A percentile compares a stretch with the other conserved stretches of the same genome.
Conservation (phyloP, 2,329 filamentous ascomycete species). For the Chaetothyriales sp. region DNA sequence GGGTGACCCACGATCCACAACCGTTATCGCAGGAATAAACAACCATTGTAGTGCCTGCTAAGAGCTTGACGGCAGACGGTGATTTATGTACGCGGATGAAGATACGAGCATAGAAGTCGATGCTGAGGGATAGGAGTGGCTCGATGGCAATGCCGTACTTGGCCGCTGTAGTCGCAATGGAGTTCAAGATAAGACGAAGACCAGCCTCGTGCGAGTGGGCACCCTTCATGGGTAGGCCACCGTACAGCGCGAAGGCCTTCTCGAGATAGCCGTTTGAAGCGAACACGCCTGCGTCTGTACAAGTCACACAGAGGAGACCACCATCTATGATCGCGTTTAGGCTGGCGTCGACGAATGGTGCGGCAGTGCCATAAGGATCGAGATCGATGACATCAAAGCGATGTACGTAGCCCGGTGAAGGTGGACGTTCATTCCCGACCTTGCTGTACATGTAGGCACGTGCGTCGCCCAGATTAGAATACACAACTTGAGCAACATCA, state of each 20-base stretch:
- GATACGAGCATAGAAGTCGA: conserved; percentile 86
- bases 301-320: conserved; percentile 85
- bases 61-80: conserved; percentile 75
- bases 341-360: conserved; percentile 81
- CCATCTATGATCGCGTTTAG: conserved; percentile 78
- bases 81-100: conserved; percentile 74
- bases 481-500: conserved; percentile 55
- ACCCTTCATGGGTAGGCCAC: conserved; percentile 75
- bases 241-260: conserved; percentile 88
- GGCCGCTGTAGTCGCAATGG: conserved; percentile 64
- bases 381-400: conserved; percentile 91
- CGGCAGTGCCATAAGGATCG: conserved; percentile 89
- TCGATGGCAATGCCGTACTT: conserved; percentile 81
- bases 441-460: conserved; percentile 79
- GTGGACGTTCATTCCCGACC: conserved; percentile 36
- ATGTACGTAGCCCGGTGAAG: conserved; percentile 28
- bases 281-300: conserved; percentile 91
- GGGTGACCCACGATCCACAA: conserved; percentile 82
- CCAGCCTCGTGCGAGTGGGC: conserved; percentile 79
- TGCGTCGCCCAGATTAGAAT: conserved; percentile 66
- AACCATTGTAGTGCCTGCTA: conserved; percentile 82
- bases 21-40: conserved; percentile 83
- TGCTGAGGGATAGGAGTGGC: conserved; percentile 79
- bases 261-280: conserved; percentile 88
- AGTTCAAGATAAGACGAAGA: conserved; percentile 70